Conservation (phyloP, 2,329 filamentous ascomycete species). For the Triangularia verruculosa region DNA sequence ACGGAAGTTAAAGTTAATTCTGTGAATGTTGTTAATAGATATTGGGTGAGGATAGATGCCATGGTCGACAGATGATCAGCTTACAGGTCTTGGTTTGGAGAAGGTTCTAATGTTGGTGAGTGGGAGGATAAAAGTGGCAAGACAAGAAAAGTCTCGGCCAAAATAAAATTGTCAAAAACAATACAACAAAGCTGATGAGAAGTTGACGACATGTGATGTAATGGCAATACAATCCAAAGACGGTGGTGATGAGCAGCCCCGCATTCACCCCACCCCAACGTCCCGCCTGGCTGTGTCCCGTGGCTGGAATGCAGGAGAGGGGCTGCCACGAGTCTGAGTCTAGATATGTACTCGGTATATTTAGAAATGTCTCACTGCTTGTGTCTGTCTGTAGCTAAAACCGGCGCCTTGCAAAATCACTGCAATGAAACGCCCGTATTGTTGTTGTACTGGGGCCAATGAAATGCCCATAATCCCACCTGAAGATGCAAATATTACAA, state of each 20-base stretch:
- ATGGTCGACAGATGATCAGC: not conserved
- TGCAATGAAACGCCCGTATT: not conserved
- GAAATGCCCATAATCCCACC: not conserved
- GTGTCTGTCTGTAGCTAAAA: not conserved
- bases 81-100: not conserved
- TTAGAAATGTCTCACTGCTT: not conserved
- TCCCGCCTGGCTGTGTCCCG: not conserved
- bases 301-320: not conserved
- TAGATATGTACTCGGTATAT: not conserved
- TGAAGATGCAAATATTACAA: conserved; percentile 3
- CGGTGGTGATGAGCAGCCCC: not conserved
- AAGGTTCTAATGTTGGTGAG: not conserved
- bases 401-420: not conserved
- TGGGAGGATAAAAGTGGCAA: not conserved
- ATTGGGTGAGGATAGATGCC: not conserved
- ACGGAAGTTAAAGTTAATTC: not conserved
- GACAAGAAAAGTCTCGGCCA: not conserved
- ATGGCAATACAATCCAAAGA: conserved; percentile 1
- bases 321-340: not conserved
- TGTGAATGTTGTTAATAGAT: not conserved
- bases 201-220: conserved; percentile 25
- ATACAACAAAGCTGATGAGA: conserved; percentile 17
- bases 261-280: not conserved
- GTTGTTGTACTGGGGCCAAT: not conserved
- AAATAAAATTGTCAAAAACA: not conserved